Percentiles rank a stretch among this genome's conserved stretches.
Evolutionary conservation across 176 grass and related monocot genomes (phyloP).

Genomic region (Oryza longistaminata): DNA sequence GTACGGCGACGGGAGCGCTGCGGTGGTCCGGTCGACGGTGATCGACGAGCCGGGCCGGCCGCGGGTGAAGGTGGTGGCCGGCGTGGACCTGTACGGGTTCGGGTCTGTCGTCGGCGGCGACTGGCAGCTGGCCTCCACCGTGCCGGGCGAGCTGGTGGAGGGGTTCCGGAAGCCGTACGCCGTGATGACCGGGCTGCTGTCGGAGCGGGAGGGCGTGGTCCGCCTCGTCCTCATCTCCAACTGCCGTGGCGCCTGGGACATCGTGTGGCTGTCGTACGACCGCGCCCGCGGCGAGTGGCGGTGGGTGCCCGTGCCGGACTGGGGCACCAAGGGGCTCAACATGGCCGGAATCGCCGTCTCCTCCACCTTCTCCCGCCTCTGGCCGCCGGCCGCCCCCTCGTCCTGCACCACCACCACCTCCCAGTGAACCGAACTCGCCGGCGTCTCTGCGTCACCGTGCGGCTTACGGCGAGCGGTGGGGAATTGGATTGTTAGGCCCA

Average conservation of each 20-base stretch:
- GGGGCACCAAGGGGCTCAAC: slow-evolving; percentile 82
- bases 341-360: slow-evolving; percentile 97
- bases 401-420: background rate
- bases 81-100: slow-evolving; percentile 81
- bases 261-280: slow-evolving; percentile 87
- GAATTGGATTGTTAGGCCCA: background rate
- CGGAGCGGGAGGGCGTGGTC: slow-evolving; percentile 77
- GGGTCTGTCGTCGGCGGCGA: slow-evolving; percentile 35
- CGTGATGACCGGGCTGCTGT: slow-evolving; percentile 86
- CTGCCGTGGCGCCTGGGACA: slow-evolving; percentile 77
- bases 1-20: slow-evolving; percentile 84
- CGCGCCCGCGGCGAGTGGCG: slow-evolving; percentile 47
- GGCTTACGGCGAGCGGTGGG: background rate
- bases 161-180: slow-evolving; percentile 72
- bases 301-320: slow-evolving; percentile 91
- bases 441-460: background rate
- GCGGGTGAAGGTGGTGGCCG: slow-evolving; percentile 56
- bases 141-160: slow-evolving; percentile 54
- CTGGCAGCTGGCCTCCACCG: slow-evolving; percentile 71
- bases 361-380: slow-evolving; percentile 85
- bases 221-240: slow-evolving; percentile 89
- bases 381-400: slow-evolving; percentile 45
- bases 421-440: background rate
- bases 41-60: slow-evolving; percentile 56
- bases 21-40: slow-evolving; percentile 61